Evolutionary conservation across 2,329 filamentous ascomycete genomes (phyloP).

Genomic region (Bertia moriformis): DNA sequence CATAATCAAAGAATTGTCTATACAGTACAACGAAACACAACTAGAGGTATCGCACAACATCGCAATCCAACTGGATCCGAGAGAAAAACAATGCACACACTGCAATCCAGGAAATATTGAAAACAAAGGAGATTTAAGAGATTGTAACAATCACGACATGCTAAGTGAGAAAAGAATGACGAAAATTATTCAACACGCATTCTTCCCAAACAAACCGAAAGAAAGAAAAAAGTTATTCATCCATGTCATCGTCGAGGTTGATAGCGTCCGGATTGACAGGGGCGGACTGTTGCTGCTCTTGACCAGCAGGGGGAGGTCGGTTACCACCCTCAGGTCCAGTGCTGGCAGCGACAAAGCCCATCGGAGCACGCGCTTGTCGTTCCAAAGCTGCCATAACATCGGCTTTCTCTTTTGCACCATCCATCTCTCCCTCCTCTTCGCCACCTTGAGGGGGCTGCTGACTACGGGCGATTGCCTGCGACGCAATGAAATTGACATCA

Average conservation of each 20-base stretch:
- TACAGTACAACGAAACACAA: too few relatives aligned
- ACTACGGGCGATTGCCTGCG: constrained; percentile 74
- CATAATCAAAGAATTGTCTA: too few relatives aligned
- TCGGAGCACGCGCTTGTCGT: constrained; percentile 71
- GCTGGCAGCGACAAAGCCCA: constrained; percentile 81
- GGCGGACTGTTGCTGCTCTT: constrained; percentile 23
- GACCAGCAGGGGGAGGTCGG: constrained; percentile 10
- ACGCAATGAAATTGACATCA: constrained; percentile 95
- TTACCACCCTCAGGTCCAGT: constrained; percentile 55
- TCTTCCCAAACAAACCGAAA: too few relatives aligned
- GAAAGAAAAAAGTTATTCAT: constrained; percentile 29
- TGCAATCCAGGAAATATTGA: too few relatives aligned
- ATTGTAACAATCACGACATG: too few relatives aligned
- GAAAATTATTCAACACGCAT: too few relatives aligned
- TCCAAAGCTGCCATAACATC: constrained; percentile 87
- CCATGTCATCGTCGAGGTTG: constrained; percentile 54
- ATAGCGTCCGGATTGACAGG: constrained; percentile 74
- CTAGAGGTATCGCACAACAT: too few relatives aligned
- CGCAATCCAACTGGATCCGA: too few relatives aligned
- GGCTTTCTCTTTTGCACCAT: constrained; percentile 31
- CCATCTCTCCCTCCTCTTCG: constrained; percentile 25
- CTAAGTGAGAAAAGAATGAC: too few relatives aligned
- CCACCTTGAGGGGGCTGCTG: constrained; percentile 40
- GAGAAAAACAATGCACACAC: too few relatives aligned
- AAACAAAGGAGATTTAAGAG: too few relatives aligned